Base-by-base conservation (phyloP, 2,329 filamentous ascomycete genomes). In the Kalmusia sp. region DNA sequence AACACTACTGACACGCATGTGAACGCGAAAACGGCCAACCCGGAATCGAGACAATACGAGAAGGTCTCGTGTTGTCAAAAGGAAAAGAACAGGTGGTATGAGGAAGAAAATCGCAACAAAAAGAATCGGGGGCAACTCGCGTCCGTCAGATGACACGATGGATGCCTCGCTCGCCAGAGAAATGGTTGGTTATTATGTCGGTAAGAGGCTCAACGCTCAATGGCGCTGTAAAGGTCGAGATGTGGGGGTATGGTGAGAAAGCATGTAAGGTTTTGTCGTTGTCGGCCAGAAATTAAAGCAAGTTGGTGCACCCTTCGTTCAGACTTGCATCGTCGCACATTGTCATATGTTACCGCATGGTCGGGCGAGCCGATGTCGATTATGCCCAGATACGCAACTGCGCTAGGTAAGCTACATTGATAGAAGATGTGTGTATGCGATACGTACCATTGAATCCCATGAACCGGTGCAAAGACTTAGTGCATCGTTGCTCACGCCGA, bases 381-480 rank as follows among this genome's bases (percentile, higher is more conserved):
- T 73, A 82, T 76, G 80, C 80, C 80, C 80, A 82, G 67, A 82
- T 80, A 54, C 80, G 79, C 54, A 82, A 73, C 80, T 82, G 64
- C 45, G 45, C 22, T 25, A 54, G 34, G 64, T 73, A 43, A 72
- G 70, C 54, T 21, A 56, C 49, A 41, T 51, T 55, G 46, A 39
- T 21, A 44, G 22, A 33, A 34, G 50, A 47, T 49, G 33, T n/a
- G n/a, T 15, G 27, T 30, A 49, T 17, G 11, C 49, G 38, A 62
- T 51, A 84, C 92, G 81, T 85, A 98, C 95, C 83, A 96, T 85
- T 70, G 95, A 97, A 81, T 99, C 95, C 95, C 95, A 99, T 65
- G 95, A 99, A 77, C 95, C 95, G 72, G 95, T 99, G 86, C 95
- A 98, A 81, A 99, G 84, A 82, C 93, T 98, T 81, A 98, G 96